These are phyloP conservation scores for Novymonas esmeraldas DNA, from an alignment of 208 protist genomes.

Conservation along the genomic window DNA sequence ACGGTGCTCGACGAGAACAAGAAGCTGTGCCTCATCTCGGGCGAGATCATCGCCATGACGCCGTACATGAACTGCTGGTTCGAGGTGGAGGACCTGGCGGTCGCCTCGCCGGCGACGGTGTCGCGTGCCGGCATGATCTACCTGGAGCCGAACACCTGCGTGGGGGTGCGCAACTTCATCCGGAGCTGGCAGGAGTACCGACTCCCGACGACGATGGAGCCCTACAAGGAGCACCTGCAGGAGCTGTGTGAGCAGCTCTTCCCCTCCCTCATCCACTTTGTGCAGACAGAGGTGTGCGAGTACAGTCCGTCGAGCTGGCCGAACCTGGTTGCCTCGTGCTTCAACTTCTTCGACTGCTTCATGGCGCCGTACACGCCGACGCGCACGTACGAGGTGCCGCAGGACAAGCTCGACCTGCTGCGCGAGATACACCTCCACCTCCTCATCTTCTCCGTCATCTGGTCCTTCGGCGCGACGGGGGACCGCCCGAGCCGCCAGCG, in stretches of 20 bases:
- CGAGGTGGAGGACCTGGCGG: conserved; percentile 96
- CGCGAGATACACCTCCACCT: conserved; percentile 84
- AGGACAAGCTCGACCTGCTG: conserved; percentile 83
- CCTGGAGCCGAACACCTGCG: conserved; percentile 94
- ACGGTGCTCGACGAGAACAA: conserved; percentile 96
- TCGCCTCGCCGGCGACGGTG: conserved; percentile 98
- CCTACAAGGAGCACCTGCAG: conserved; percentile 83
- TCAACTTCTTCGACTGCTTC: conserved; percentile 94
- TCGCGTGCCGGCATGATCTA: conserved; percentile 99
- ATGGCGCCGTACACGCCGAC: conserved; percentile 88
- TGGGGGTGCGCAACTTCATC: conserved; percentile 84
- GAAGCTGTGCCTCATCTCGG: conserved; percentile 95
- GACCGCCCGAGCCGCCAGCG: conserved; percentile 85
- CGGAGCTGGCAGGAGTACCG: conserved; percentile 85
- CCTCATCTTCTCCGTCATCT: conserved; percentile 97
- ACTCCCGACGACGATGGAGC: conserved; percentile 80
- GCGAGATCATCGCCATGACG: conserved; percentile 96
- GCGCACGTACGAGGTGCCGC: conserved; percentile 74
- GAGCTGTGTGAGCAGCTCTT: conserved; percentile 93
- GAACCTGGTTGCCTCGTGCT: conserved; percentile 93
- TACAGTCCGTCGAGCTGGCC: conserved; percentile 95
- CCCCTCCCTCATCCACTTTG: conserved; percentile 90
- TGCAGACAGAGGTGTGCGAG: conserved; percentile 91
- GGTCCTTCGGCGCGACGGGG: conserved; percentile 97
- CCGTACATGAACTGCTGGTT: conserved; percentile 97